Conservation (phyloP, 345 rosid species). For the Populus euphratica region DNA sequence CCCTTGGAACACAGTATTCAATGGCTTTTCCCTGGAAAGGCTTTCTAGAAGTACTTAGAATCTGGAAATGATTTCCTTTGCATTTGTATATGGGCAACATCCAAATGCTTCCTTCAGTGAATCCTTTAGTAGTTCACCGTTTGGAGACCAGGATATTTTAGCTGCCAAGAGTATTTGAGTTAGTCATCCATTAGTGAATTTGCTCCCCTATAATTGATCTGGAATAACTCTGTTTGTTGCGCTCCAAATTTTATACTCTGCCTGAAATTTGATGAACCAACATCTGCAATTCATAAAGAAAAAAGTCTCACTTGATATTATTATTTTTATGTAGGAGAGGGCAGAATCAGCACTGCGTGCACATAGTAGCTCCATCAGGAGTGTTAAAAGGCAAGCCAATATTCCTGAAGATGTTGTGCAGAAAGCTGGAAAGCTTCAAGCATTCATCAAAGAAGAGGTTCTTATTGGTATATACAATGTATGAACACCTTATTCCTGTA, state of each 20-base stretch:
- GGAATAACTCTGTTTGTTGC: neutral
- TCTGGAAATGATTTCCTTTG: too few species aligned
- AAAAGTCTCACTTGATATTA: neutral
- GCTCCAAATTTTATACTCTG: neutral
- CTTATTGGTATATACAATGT: slow-evolving; percentile 70
- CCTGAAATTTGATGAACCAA: neutral
- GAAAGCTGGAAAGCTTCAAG: slow-evolving; percentile 50
- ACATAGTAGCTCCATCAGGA: slow-evolving; percentile 77
- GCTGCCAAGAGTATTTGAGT: too few species aligned
- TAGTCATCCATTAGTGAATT: neutral
- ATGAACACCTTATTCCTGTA: slow-evolving; percentile 21
- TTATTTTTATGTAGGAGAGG: slow-evolving; percentile 52
- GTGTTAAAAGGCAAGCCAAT: slow-evolving; percentile 40
- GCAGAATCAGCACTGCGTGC: slow-evolving; percentile 91
- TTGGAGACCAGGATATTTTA: neutral
- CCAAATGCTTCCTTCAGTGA: slow-evolving; percentile 1
- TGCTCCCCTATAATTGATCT: neutral
- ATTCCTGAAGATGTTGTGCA: slow-evolving; percentile 47
- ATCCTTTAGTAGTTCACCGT: neutral
- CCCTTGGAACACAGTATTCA: too few species aligned
- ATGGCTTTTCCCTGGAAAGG: too few species aligned
- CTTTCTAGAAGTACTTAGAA: too few species aligned
- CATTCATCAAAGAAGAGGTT: slow-evolving; percentile 85
- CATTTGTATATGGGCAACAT: too few species aligned
- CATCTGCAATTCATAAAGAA: neutral